Conservation (phyloP, 306 rosid species). For the Cajanus cajan region DNA sequence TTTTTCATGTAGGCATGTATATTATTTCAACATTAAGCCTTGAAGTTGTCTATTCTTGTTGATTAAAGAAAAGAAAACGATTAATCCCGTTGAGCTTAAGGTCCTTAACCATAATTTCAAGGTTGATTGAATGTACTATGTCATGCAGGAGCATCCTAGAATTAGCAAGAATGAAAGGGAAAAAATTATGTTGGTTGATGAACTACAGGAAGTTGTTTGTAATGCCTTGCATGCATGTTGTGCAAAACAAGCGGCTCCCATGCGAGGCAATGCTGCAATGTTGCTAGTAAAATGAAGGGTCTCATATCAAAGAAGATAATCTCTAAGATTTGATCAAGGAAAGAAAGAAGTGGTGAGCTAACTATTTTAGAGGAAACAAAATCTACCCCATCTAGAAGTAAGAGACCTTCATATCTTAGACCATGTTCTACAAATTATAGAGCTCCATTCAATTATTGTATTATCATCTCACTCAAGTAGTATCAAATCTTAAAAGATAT, state of each 20-base stretch:
- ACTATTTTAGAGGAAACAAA: constrained; percentile 82
- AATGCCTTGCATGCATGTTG: constrained; percentile 90
- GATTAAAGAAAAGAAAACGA: not conserved
- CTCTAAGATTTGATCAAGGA: constrained; percentile 88
- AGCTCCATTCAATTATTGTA: constrained; percentile 32
- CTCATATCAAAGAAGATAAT: constrained; percentile 65
- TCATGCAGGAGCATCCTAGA: constrained; percentile 81
- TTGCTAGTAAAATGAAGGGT: constrained; percentile 67
- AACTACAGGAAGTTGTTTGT: constrained; percentile 82
- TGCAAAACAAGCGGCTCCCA: constrained; percentile 89
- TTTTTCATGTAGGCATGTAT: not conserved
- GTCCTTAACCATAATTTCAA: not conserved
- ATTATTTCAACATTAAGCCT: not conserved
- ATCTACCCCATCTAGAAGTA: constrained; percentile 83
- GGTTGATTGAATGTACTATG: constrained; percentile 18
- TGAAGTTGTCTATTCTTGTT: not conserved
- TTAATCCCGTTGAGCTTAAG: too few species aligned
- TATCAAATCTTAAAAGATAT: too few species aligned
- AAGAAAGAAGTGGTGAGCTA: constrained; percentile 69
- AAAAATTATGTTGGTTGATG: constrained; percentile 82
- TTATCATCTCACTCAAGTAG: constrained; percentile 43
- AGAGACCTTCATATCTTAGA: constrained; percentile 77
- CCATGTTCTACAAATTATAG: constrained; percentile 18
- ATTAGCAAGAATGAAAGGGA: constrained; percentile 85
- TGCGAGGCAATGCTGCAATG: constrained; percentile 61